Evolutionary conservation across 306 rosid genomes (phyloP).

Genomic region (Casuarina cunninghamiana): DNA sequence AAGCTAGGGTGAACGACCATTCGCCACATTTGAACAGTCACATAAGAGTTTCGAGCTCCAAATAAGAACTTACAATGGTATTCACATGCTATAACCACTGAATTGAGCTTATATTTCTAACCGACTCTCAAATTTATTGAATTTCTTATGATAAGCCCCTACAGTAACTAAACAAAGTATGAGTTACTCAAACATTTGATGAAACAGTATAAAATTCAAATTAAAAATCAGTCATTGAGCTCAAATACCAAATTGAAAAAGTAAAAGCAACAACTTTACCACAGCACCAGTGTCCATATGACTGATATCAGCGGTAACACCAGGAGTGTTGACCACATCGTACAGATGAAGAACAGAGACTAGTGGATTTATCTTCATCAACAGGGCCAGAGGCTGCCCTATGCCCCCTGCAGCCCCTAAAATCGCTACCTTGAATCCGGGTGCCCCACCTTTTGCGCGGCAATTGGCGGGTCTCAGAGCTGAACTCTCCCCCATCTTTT

Average conservation of each 20-base stretch:
- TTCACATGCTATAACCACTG: not conserved
- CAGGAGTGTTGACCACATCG: conserved; percentile 92
- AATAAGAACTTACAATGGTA: not conserved
- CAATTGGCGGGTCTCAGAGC: conserved; percentile 48
- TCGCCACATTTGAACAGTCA: not conserved
- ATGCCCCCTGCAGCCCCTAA: conserved; percentile 97
- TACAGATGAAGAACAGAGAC: conserved; percentile 96
- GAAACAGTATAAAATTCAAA: not conserved
- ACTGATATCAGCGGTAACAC: conserved; percentile 93
- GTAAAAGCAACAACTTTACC: conserved; percentile 45
- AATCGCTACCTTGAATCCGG: conserved; percentile 90
- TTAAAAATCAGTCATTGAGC: not conserved
- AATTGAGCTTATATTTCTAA: not conserved
- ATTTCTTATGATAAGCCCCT: not conserved
- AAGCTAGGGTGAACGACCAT: not conserved
- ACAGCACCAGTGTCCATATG: conserved; percentile 98
- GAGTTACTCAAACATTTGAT: not conserved
- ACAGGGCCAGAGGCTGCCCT: conserved; percentile 86
- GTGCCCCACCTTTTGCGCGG: conserved; percentile 87
- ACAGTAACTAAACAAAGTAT: not conserved
- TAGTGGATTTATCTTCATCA: conserved; percentile 90
- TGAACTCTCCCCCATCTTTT: conserved; percentile 49
- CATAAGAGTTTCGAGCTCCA: not conserved
- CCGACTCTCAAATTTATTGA: not conserved
- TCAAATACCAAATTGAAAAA: not conserved